Conservation (phyloP, 2,329 filamentous ascomycete genomes). For the Fusarium sp. region DNA sequence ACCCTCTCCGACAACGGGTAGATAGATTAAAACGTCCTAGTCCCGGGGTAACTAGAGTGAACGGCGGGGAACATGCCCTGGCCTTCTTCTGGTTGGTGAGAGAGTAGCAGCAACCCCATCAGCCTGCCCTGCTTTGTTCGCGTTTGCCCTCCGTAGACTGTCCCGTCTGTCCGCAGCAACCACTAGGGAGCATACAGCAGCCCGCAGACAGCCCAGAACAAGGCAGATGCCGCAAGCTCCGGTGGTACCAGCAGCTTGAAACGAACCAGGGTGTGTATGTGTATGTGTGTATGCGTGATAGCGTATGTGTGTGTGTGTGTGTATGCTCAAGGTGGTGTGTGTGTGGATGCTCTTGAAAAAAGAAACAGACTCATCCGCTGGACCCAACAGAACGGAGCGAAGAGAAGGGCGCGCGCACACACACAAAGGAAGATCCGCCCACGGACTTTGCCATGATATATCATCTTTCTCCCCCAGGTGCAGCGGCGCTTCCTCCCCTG, state of each 20-base stretch:
- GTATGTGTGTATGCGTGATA: conserved; percentile 14
- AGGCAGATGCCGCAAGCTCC: conserved; percentile 17
- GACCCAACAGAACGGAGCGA: conserved; percentile 24
- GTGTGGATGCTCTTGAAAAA: conserved; percentile 12
- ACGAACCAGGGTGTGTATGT: conserved; percentile 16
- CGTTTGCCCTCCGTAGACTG: conserved; percentile 34
- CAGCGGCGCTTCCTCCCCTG: conserved; percentile 24
- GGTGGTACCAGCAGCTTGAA: conserved; percentile 22
- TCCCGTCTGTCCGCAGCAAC: conserved; percentile 30
- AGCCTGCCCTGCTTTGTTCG: conserved; percentile 39
- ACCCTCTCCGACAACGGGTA: conserved; percentile 16
- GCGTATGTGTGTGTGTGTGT: conserved; percentile 15
- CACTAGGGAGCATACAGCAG: conserved; percentile 24
- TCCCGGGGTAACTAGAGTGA: conserved; percentile 12
- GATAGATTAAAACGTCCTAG: conserved; percentile 27
- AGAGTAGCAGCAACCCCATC: conserved; percentile 18
- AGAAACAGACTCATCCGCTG: conserved; percentile 13
- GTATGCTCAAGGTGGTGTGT: background rate
- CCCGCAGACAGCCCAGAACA: conserved; percentile 16
- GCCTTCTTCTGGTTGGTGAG: conserved; percentile 33
- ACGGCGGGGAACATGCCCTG: conserved; percentile 43
- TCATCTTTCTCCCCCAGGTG: conserved; percentile 24
- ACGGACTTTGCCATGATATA: conserved; percentile 41
- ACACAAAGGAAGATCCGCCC: conserved; percentile 17
- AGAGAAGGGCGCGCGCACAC: conserved; percentile 29